Percentiles rank a stretch among this genome's conserved stretches.
These are phyloP conservation scores for Dactylellina parvicollis DNA, from an alignment of 2,329 filamentous ascomycete species.

Conservation along the genomic window DNA sequence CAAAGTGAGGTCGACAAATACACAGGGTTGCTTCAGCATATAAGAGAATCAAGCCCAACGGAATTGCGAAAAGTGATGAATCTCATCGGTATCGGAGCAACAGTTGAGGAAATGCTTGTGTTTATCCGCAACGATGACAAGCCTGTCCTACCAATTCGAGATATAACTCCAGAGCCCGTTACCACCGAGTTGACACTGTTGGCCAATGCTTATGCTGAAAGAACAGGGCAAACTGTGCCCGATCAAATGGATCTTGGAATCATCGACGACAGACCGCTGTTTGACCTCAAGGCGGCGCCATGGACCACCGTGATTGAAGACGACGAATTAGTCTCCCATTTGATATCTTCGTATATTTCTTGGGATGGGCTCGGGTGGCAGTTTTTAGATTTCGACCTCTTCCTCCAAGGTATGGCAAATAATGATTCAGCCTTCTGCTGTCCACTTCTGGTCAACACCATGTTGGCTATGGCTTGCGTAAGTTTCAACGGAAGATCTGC, in stretches of 20 bases:
- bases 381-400: not conserved
- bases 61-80: not conserved
- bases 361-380: not conserved
- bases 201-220: not conserved
- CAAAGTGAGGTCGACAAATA: conserved; percentile 1
- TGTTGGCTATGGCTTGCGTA: not conserved
- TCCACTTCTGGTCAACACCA: not conserved
- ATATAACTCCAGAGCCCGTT: not conserved
- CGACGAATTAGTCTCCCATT: conserved; percentile 2
- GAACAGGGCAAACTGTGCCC: not conserved
- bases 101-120: not conserved
- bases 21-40: not conserved
- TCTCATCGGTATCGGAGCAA: not conserved
- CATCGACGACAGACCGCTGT: not conserved
- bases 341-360: conserved; percentile 1
- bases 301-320: conserved; percentile 5
- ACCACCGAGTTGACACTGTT: not conserved
- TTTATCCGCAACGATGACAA: not conserved
- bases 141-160: not conserved
- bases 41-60: not conserved
- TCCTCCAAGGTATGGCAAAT: not conserved
- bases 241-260: not conserved
- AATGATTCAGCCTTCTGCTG: not conserved
- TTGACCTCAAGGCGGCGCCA: not conserved
- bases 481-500: not conserved